Evolutionary conservation across 2,329 filamentous ascomycete genomes (phyloP).

Genomic region (Penicillium sp.): DNA sequence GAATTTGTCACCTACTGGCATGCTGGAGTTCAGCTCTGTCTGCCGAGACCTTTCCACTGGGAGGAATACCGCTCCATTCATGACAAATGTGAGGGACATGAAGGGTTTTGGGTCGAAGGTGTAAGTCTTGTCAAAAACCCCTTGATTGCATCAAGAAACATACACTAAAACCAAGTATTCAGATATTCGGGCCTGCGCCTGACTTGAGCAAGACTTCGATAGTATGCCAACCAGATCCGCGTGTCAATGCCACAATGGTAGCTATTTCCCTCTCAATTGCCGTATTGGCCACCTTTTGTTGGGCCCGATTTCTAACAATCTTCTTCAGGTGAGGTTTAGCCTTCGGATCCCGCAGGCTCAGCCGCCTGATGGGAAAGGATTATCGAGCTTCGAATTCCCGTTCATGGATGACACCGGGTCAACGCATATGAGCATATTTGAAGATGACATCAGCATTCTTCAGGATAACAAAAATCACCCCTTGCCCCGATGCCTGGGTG

Average conservation of each 20-base stretch:
- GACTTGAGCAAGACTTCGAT: background rate
- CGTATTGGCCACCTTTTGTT: no score
- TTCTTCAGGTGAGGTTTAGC: background rate
- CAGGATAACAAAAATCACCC: background rate
- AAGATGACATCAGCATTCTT: background rate
- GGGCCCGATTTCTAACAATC: background rate
- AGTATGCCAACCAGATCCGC: background rate
- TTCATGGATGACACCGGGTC: background rate
- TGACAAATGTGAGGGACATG: background rate
- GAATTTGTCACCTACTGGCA: slow-evolving; percentile 3
- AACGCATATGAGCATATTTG: background rate
- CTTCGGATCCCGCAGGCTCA: background rate
- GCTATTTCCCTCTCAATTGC: background rate
- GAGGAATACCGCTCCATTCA: background rate
- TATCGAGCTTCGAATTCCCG: background rate
- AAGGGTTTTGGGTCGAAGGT: slow-evolving; percentile 7
- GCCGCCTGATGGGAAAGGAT: background rate
- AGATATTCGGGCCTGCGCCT: background rate
- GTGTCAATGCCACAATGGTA: background rate
- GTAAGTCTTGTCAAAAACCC: background rate
- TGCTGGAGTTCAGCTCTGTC: background rate
- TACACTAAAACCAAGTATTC: background rate
- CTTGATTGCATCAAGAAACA: background rate
- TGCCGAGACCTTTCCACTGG: slow-evolving; percentile 1
- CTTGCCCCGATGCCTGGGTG: background rate